Conservation (phyloP, 768 basidiomycete species). For the Russula sp. region DNA sequence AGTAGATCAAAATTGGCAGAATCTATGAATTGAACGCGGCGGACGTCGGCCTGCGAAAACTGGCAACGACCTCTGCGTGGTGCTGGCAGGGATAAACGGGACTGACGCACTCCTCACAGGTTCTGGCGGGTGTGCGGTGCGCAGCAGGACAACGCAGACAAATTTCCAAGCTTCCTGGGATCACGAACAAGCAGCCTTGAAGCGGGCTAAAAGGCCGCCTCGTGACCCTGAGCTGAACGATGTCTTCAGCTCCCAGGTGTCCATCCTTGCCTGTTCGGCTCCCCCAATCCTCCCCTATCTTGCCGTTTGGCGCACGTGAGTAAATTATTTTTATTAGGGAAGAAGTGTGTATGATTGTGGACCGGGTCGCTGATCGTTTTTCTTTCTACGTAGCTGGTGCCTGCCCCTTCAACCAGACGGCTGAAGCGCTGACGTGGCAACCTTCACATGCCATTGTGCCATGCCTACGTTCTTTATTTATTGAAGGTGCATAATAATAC, state of each 20-base stretch:
- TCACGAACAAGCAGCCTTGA: constrained; percentile 41
- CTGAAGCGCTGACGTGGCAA: constrained; percentile 23
- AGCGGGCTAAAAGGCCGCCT: no score
- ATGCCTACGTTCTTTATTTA: not conserved
- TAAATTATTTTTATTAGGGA: constrained; percentile 9
- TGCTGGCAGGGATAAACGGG: constrained; percentile 41
- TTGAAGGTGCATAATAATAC: not conserved
- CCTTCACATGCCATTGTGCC: constrained; percentile 14
- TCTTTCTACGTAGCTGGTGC: constrained; percentile 17
- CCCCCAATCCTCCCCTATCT: constrained; percentile 43
- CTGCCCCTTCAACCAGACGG: constrained; percentile 25
- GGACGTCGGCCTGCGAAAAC: constrained; percentile 33
- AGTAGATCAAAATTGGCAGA: constrained; percentile 45
- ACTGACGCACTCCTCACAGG: constrained; percentile 46
- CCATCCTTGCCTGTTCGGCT: constrained; percentile 52
- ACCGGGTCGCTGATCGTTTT: not conserved
- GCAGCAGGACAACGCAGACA: constrained; percentile 49
- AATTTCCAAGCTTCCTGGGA: constrained; percentile 44
- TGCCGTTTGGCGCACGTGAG: constrained; percentile 43
- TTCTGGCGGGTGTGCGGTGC: constrained; percentile 47
- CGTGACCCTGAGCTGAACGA: no score
- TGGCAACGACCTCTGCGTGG: constrained; percentile 42
- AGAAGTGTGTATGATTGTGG: not conserved
- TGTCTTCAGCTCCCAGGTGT: constrained; percentile 54
- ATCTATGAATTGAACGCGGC: constrained; percentile 42